A percentile compares a stretch with the other conserved stretches of the same genome.
phyloP scores from a whole-genome alignment of 139 green algal genomes.

The Marvania coccoides region DNA sequence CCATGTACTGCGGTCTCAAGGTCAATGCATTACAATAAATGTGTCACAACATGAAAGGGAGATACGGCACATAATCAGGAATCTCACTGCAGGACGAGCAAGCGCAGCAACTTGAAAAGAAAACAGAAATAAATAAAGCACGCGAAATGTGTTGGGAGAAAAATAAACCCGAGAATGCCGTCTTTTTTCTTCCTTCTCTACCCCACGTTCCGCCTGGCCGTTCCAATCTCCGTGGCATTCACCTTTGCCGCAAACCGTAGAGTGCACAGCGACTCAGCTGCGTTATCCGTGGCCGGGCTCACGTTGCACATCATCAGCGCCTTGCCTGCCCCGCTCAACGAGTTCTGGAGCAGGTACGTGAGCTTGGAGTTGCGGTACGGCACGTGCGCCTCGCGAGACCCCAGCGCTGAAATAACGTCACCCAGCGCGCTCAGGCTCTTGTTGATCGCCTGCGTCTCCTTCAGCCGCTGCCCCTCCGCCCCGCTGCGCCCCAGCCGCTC shows the following conservation, averaged over 20 bases:
- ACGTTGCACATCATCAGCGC: conserved; percentile 95
- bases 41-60: too few species aligned
- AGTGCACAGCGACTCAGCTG: conserved; percentile 71
- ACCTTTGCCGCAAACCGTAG: conserved; percentile 85
- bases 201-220: conserved; percentile 12
- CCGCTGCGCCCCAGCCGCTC: conserved; percentile 63
- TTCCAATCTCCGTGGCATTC: conserved; percentile 69
- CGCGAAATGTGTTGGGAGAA: not conserved
- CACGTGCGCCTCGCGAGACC: conserved; percentile 58
- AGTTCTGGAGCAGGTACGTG: conserved; percentile 79
- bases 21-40: too few species aligned
- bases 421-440: conserved; percentile 74
- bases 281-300: conserved; percentile 62
- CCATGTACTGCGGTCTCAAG: too few species aligned
- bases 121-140: not conserved
- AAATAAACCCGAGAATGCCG: not conserved
- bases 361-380: conserved; percentile 93
- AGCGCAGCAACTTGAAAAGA: too few species aligned
- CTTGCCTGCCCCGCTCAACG: conserved; percentile 53
- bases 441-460: conserved; percentile 94
- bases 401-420: conserved; percentile 79
- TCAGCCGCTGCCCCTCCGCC: conserved; percentile 67
- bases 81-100: too few species aligned
- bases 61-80: too few species aligned
- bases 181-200: not conserved